Evolutionary conservation across 1,139 yeast genomes (phyloP), one percentile per base, ranked within the genome.

Genomic region (Hansenula sp.): DNA sequence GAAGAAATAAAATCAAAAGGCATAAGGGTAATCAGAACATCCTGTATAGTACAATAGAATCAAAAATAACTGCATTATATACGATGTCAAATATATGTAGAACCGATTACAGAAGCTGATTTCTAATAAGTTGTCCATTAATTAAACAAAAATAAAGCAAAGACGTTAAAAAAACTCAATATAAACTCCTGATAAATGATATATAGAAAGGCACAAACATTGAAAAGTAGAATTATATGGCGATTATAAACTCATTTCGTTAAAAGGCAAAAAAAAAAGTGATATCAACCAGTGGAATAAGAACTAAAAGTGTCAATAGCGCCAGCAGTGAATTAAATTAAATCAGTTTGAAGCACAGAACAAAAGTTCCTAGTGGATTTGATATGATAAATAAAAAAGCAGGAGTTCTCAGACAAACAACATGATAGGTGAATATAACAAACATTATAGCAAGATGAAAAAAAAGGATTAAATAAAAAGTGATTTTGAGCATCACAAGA

Each of bases 1-100:
- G 19, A 47, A 49, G 24, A 44, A 46, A 44, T 27, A 15, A 34
- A 15, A 21, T 21, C 25, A 21, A 5, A 6, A 21, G 9, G 25
- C 25, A 21, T 21, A 21, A 21, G 25, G 25, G 25, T 21, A 21
- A 5, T 21, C 9, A 9, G 9, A 21, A 21, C 25, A 21, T 21
- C 25, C 24, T 15, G 9, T 18, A 25, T 11, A 25, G n/a, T 10
- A 25, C 15, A 35, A 35, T 35, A 25, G 37, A 25, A n/a, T 15
- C 11, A 35, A 15, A 35, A 15, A 5, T 35, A 11, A 21, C 28
- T 21, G 25, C 25, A 21, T 21, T 6, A 21, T 21, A n/a, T n/a
- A n/a, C n/a, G n/a, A n/a, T n/a, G n/a, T n/a, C n/a, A n/a, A n/a
- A n/a, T n/a, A n/a, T n/a, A n/a, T n/a, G n/a, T n/a, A n/a, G n/a